A percentile compares a stretch with the other conserved stretches of the same genome.
phyloP scores from a whole-genome alignment of 805 yeast species.

The Limtongia smithiae region DNA sequence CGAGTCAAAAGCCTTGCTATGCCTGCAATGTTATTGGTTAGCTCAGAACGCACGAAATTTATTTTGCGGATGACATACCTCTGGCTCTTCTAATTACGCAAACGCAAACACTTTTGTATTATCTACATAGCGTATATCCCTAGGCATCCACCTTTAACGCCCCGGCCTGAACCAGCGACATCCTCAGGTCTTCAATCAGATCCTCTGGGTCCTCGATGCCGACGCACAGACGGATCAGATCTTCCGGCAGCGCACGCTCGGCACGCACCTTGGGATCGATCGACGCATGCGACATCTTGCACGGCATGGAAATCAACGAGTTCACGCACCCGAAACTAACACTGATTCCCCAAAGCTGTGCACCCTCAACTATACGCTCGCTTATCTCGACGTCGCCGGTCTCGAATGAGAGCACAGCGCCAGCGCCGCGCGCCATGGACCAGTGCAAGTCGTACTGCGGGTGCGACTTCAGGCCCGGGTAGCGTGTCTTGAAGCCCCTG shows the following conservation, averaged over 20 bases:
- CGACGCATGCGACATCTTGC: constrained; percentile 96
- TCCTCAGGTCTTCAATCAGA: constrained; percentile 71
- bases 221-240: constrained; percentile 80
- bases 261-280: constrained; percentile 82
- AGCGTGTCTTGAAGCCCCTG: constrained; percentile 73
- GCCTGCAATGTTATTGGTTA: background rate
- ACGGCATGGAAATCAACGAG: constrained; percentile 88
- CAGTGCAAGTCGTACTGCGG: constrained; percentile 79
- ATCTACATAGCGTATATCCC: background rate
- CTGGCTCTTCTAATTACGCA: background rate
- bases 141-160: constrained; percentile 37
- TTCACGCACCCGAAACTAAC: constrained; percentile 94
- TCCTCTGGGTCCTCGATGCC: constrained; percentile 86
- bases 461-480: constrained; percentile 77
- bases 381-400: constrained; percentile 69
- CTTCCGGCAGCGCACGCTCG: constrained; percentile 90
- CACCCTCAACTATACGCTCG: constrained; percentile 69
- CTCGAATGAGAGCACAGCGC: constrained; percentile 85
- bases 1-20: background rate
- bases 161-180: constrained; percentile 66
- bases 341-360: constrained; percentile 78
- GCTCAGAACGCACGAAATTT: background rate
- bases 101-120: background rate
- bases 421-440: constrained; percentile 76
- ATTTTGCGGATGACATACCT: background rate